Conservation (phyloP, 1,284 basidiomycete species). For the Marasmius sp. region DNA sequence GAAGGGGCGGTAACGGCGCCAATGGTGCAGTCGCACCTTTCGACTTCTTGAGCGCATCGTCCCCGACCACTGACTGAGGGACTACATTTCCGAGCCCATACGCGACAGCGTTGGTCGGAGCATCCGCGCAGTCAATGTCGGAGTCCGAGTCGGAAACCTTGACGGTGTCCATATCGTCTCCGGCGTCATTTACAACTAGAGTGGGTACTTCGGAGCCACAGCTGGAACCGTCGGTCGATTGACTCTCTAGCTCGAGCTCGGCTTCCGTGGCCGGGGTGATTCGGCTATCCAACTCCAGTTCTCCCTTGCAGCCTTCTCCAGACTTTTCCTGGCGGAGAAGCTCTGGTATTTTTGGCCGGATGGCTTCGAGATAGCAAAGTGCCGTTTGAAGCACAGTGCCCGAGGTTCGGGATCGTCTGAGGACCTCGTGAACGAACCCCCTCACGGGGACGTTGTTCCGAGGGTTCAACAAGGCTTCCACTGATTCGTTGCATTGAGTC, state of each 20-base stretch:
- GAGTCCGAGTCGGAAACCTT: slow-evolving; percentile 30
- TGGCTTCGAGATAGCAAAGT: slow-evolving; percentile 75
- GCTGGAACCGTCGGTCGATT: slow-evolving; percentile 7
- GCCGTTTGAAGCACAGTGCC: slow-evolving; percentile 76
- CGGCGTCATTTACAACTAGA: slow-evolving; percentile 4
- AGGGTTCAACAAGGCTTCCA: slow-evolving; percentile 1
- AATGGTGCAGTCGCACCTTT: slow-evolving; percentile 26
- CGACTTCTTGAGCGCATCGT: slow-evolving; percentile 15
- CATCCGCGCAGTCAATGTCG: neutral
- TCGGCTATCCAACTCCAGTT: slow-evolving; percentile 41
- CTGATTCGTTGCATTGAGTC: slow-evolving; percentile 1
- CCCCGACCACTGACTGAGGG: neutral
- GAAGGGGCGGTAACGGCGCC: slow-evolving; percentile 51
- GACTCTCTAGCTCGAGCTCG: slow-evolving; percentile 32
- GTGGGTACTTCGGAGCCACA: slow-evolving; percentile 17
- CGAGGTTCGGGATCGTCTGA: slow-evolving; percentile 73
- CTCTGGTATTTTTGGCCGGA: slow-evolving; percentile 64
- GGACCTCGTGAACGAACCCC: slow-evolving; percentile 75
- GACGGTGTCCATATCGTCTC: slow-evolving; percentile 38
- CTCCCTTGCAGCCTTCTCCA: slow-evolving; percentile 35
- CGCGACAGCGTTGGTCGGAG: neutral
- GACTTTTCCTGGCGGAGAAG: slow-evolving; percentile 51
- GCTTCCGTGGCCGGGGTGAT: slow-evolving; percentile 47
- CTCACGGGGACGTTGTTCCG: slow-evolving; percentile 47
- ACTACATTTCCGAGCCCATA: neutral